Evolutionary conservation across 305 asterid genomes (phyloP).

Genomic region (Solanum aculeatissimum): DNA sequence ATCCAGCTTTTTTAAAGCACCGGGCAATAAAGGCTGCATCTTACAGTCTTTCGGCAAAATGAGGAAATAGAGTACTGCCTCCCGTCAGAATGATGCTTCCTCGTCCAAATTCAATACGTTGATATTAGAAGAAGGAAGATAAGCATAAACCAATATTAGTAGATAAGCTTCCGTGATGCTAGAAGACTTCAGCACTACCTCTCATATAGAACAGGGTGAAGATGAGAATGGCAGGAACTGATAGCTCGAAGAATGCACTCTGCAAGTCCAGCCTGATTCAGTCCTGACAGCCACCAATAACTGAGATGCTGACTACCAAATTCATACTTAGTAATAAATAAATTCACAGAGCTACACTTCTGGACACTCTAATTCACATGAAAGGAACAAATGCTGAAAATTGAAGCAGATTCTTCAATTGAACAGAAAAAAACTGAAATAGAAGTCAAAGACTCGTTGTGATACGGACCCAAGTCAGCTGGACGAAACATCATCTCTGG

Average conservation of each 20-base stretch:
- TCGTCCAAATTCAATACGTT: slow-evolving; percentile 5
- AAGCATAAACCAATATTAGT: not conserved
- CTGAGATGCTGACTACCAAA: not conserved
- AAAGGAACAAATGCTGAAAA: not conserved
- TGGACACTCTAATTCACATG: not conserved
- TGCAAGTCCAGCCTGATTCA: slow-evolving; percentile 97
- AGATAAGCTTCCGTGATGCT: not conserved
- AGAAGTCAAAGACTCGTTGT: not conserved
- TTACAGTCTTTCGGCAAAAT: slow-evolving; percentile 89
- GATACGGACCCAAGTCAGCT: slow-evolving; percentile 78
- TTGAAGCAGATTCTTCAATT: not conserved
- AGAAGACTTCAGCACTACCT: slow-evolving; percentile 33
- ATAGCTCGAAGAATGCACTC: slow-evolving; percentile 87
- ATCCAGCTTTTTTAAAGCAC: not conserved
- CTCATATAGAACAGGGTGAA: slow-evolving; percentile 84
- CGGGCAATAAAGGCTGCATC: slow-evolving; percentile 7
- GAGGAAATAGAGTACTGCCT: slow-evolving; percentile 85
- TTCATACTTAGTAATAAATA: not conserved
- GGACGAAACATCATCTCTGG: slow-evolving; percentile 98
- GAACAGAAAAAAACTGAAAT: not conserved
- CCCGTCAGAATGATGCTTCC: slow-evolving; percentile 82
- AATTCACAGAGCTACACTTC: not conserved
- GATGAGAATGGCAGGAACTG: slow-evolving; percentile 79
- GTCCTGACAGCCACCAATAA: slow-evolving; percentile 35
- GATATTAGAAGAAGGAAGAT: not conserved